Evolutionary conservation across 176 grass and related monocot genomes (phyloP), one percentile per base, ranked within the genome.

Genomic region (Eleusine coracana): DNA sequence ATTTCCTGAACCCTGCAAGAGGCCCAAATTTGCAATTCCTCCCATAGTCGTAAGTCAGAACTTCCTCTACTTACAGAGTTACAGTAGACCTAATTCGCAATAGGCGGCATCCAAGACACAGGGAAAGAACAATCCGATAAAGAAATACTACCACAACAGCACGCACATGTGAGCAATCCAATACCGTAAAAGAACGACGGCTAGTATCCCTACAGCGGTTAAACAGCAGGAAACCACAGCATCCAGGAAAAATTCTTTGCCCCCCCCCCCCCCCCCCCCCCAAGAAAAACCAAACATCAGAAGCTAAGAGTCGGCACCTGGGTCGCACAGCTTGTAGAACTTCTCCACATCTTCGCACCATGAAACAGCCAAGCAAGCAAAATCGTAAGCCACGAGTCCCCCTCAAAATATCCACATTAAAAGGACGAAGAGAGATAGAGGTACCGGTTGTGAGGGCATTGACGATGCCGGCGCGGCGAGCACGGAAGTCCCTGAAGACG

Each of bases 361-460:
- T 78, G 70, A 88, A 86, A 25, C 60, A 81, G 73, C 66, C 21
- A 34, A 80, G 59, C 54, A 76, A 86, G 80, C 34, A 42, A 21
- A 89, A 50, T 1, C 66, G 44, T 83, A 38, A 86, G 65, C 49
- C 23, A 64, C 75, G 29, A 85, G 52, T 34, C 23, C 61, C 65
- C 34, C 31, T 34, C 5, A 83, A 28, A 77, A 87, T 80, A 84
- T 39, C 59, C 28, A 82, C 13, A 49, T 20, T 14, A 3, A 50
- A 61, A 10, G 10, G 10, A 45, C 42, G 42, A 45, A 3, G 3
- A 4, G 46, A 46, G 37, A 75, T 69, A 44, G 38, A 21, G n/a
- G 0, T 58, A 95, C 93, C 93, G 17, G 80, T 56, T 80, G 90
- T 95, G 68, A 92, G 93, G 27, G 93, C 93, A 78, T 81, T 92